phyloP scores from a whole-genome alignment of 1,284 basidiomycete species.

The Puccinia novopanici region DNA sequence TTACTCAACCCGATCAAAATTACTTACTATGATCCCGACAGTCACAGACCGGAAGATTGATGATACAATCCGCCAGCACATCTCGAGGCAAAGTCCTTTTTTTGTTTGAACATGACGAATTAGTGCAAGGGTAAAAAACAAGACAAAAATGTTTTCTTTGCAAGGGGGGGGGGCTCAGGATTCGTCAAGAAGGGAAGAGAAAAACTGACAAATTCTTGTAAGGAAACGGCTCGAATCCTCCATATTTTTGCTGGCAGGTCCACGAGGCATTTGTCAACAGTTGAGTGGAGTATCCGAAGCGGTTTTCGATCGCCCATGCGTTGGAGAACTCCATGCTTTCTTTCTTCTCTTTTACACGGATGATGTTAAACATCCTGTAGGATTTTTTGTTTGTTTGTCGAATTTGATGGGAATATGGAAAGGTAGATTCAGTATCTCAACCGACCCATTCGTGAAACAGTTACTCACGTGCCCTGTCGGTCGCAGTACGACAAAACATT shows the following conservation, averaged over 20 bases:
- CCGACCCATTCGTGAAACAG: not conserved
- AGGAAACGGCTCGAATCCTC: conserved; percentile 48
- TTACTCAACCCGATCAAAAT: not conserved
- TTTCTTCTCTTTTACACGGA: conserved; percentile 43
- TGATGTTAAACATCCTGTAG: conserved; percentile 49
- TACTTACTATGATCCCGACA: conserved; percentile 46
- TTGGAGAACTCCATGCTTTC: conserved; percentile 27
- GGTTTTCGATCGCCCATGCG: conserved; percentile 41
- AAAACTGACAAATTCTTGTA: conserved; percentile 35
- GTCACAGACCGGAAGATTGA: conserved; percentile 50
- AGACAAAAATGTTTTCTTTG: not conserved
- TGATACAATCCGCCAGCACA: conserved; percentile 46
- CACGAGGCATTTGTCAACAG: conserved; percentile 47
- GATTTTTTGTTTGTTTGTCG: not conserved
- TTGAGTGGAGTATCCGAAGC: conserved; percentile 50
- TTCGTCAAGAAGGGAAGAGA: not conserved
- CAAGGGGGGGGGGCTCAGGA: not conserved
- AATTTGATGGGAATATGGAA: not conserved
- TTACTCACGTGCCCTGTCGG: conserved; percentile 49
- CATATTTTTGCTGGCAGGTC: conserved; percentile 49
- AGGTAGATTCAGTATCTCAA: not conserved
- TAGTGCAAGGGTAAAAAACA: not conserved
- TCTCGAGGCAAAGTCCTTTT: conserved; percentile 47
- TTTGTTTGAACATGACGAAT: conserved; percentile 15
- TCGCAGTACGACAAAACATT: conserved; percentile 48